A percentile compares a stretch with the other conserved stretches of the same genome.
Evolutionary conservation across 2,329 filamentous ascomycete genomes (phyloP).

Genomic region (Zymoseptoria crescenta): DNA sequence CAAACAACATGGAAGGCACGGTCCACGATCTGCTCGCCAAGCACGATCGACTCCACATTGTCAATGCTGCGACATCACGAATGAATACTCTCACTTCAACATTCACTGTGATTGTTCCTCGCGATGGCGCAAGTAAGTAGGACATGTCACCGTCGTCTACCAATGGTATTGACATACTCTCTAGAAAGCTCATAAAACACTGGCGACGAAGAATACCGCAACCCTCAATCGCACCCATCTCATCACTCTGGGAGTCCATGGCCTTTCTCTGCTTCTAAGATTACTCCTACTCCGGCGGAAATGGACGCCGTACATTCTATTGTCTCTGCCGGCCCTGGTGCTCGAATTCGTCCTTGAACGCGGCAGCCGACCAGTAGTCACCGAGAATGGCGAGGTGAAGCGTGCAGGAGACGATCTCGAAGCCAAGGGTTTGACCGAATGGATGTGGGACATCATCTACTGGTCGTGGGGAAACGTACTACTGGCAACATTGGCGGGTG

Average conservation of each 20-base stretch:
- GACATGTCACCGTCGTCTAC: too few species aligned
- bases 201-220: constrained; percentile 70
- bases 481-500: constrained; percentile 69
- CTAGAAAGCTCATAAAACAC: constrained; percentile 48
- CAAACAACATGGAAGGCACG: not conserved
- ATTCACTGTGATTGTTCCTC: not conserved
- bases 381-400: constrained; percentile 54
- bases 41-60: not conserved
- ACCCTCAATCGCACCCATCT: constrained; percentile 76
- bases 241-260: constrained; percentile 63
- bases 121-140: constrained; percentile 22
- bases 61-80: not conserved
- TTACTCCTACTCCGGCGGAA: constrained; percentile 50
- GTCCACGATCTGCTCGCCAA: not conserved
- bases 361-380: constrained; percentile 70
- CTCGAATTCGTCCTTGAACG: constrained; percentile 83
- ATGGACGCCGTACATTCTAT: constrained; percentile 58
- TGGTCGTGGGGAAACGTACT: constrained; percentile 77
- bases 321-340: constrained; percentile 66
- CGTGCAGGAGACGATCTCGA: constrained; percentile 80
- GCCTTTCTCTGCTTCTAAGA: constrained; percentile 65
- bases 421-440: constrained; percentile 83
- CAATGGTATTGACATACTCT: not conserved
- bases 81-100: not conserved
- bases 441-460: constrained; percentile 96